Conservation (phyloP, 23 red algal species). For the Gracilaria gracilis region DNA sequence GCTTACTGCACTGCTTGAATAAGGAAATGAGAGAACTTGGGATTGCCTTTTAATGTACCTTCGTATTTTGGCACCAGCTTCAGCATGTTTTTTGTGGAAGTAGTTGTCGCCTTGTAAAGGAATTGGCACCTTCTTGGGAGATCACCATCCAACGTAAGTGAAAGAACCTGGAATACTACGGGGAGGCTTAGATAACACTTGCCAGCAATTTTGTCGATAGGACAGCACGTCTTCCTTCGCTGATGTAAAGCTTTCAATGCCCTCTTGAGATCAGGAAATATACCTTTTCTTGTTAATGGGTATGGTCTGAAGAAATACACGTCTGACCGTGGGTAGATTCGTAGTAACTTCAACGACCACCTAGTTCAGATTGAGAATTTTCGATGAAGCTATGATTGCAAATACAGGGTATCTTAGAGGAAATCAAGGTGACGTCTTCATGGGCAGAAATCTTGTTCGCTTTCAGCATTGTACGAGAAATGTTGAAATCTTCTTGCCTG, state of each 20-base stretch:
- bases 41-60: neutral
- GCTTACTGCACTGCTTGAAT: neutral
- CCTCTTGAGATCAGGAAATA: neutral
- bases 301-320: too few relatives aligned
- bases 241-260: constrained; percentile 20
- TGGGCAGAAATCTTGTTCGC: too few relatives aligned
- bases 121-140: neutral
- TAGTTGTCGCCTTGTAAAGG: neutral
- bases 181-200: neutral
- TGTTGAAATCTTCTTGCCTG: too few relatives aligned
- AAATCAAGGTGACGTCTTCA: too few relatives aligned
- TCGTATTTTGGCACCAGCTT: neutral
- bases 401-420: too few relatives aligned
- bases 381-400: too few relatives aligned
- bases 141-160: neutral
- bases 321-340: too few relatives aligned
- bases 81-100: neutral
- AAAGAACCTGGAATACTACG: neutral
- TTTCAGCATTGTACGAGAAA: too few relatives aligned
- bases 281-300: too few relatives aligned
- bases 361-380: too few relatives aligned
- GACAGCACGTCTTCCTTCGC: neutral
- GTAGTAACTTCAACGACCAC: too few relatives aligned
- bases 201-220: constrained; percentile 30
- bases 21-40: neutral